Conservation (phyloP, 176 grass and related monocot species). For the Oryza meyeriana region DNA sequence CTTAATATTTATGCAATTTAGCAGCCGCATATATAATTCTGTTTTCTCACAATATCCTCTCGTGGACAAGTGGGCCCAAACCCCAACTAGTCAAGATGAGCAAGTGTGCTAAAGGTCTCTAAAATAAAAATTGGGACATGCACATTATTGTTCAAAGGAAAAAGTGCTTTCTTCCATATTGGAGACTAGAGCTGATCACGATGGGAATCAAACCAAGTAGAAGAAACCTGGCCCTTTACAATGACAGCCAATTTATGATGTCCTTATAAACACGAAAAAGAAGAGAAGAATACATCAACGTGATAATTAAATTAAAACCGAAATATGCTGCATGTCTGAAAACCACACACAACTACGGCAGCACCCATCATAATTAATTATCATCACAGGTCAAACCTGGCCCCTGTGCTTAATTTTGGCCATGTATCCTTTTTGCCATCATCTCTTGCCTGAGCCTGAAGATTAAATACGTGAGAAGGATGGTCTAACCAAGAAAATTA, state of each 20-base stretch:
- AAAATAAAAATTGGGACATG: not conserved
- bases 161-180: not conserved
- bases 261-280: not conserved
- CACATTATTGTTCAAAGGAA: not conserved
- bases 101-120: not conserved
- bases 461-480: not conserved
- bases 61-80: too few relatives aligned
- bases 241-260: not conserved
- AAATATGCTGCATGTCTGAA: not conserved
- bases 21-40: not conserved
- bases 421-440: not conserved
- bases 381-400: not conserved
- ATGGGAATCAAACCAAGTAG: not conserved
- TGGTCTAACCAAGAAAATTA: not conserved
- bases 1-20: not conserved
- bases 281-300: not conserved
- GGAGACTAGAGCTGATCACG: not conserved
- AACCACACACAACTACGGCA: not conserved
- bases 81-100: too few relatives aligned
- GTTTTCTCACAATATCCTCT: not conserved
- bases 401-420: not conserved
- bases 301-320: not conserved
- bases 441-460: not conserved
- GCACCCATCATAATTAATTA: not conserved
- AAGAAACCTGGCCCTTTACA: not conserved